These are phyloP conservation scores for Solanum pennellii DNA, from an alignment of 257 asterid genomes.

Conservation along the genomic window DNA sequence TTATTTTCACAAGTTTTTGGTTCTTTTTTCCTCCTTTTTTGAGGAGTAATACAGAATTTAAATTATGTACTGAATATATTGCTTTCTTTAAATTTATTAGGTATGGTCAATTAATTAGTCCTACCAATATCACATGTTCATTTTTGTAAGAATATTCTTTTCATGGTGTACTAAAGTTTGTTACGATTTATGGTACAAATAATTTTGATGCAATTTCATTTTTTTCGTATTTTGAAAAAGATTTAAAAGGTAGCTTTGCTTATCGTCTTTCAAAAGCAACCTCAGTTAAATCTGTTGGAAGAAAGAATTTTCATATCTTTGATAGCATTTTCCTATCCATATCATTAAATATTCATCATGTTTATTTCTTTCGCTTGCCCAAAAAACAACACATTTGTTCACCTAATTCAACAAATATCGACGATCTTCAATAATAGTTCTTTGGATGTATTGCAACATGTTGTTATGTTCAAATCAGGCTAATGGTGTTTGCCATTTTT, in stretches of 20 bases:
- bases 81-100: slow-evolving; percentile 39
- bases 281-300: background rate
- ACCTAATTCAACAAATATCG: no score
- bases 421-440: no score
- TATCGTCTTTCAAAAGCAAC: background rate
- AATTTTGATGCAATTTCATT: background rate
- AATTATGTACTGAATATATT: slow-evolving; percentile 38
- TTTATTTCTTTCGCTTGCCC: no score
- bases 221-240: background rate
- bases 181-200: background rate
- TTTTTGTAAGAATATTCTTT: background rate
- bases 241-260: no score
- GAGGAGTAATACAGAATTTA: slow-evolving; percentile 21
- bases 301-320: background rate
- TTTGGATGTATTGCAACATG: no score
- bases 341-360: no score
- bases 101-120: slow-evolving; percentile 27
- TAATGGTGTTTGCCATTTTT: no score
- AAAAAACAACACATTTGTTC: no score
- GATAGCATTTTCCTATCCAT: no score
- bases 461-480: no score
- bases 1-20: slow-evolving; percentile 32
- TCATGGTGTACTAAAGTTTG: background rate
- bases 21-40: slow-evolving; percentile 49
- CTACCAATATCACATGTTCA: slow-evolving; percentile 32